These are phyloP conservation scores for Polyporus arcularius DNA, from an alignment of 768 basidiomycete species.

Conservation along the genomic window DNA sequence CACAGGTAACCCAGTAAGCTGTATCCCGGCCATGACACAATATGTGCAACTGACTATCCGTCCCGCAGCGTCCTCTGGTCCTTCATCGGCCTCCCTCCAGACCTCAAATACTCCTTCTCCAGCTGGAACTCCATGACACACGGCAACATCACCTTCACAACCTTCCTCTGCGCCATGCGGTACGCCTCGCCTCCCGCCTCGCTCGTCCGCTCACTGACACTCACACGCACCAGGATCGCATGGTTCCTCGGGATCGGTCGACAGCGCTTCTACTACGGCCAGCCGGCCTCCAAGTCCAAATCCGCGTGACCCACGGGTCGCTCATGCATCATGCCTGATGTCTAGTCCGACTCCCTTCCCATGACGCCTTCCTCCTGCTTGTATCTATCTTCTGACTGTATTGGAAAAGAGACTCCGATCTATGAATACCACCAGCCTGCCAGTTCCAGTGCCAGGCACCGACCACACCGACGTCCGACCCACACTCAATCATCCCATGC, in stretches of 20 bases:
- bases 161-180: constrained; percentile 60
- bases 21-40: not conserved
- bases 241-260: constrained; percentile 43
- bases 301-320: not conserved
- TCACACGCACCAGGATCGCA: constrained; percentile 29
- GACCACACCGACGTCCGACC: no score
- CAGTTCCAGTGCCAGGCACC: no score
- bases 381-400: no score
- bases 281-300: not conserved
- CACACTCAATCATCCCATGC: no score
- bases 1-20: constrained; percentile 60
- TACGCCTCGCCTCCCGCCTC: constrained; percentile 27
- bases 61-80: constrained; percentile 54
- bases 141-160: constrained; percentile 69
- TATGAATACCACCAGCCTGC: no score
- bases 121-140: constrained; percentile 75
- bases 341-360: not conserved
- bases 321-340: no score
- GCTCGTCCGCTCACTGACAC: not conserved
- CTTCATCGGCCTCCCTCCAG: constrained; percentile 56
- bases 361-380: no score
- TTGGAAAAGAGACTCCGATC: no score
- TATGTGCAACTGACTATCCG: not conserved
- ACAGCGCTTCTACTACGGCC: constrained; percentile 30
- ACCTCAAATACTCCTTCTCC: constrained; percentile 49